phyloP scores from a whole-genome alignment of 1,139 yeast genomes.

The Yamadazyma atmosphaerica region DNA sequence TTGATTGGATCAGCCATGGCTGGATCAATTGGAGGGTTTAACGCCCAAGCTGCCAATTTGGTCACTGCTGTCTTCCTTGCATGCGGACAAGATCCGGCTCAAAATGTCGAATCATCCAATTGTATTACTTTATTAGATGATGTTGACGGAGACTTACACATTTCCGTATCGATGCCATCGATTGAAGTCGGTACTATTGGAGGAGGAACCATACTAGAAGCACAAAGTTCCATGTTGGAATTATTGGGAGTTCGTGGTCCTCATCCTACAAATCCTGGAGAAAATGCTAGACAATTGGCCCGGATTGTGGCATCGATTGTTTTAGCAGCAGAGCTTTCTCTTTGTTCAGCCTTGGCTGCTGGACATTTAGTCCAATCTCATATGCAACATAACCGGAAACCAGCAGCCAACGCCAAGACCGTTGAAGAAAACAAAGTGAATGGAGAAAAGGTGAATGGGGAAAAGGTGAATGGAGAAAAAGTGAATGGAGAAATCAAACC shows the following conservation, averaged over 20 bases:
- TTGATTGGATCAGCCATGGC: constrained; percentile 98
- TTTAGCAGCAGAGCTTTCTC: constrained; percentile 92
- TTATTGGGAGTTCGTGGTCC: constrained; percentile 95
- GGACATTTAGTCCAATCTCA: constrained; percentile 98
- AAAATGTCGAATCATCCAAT: constrained; percentile 94
- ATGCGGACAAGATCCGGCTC: constrained; percentile 98
- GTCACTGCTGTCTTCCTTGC: constrained; percentile 94
- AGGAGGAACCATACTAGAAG: constrained; percentile 96
- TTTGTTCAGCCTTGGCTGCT: constrained; percentile 94
- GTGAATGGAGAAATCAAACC: constrained; percentile 12
- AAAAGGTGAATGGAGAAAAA: no score
- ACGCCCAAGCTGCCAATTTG: constrained; percentile 96
- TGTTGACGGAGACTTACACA: constrained; percentile 72
- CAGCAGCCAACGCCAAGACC: no score
- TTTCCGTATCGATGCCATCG: constrained; percentile 97
- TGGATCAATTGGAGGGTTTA: constrained; percentile 96
- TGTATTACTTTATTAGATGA: constrained; percentile 91
- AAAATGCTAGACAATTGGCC: constrained; percentile 94
- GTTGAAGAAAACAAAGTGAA: no score
- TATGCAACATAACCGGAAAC: constrained; percentile 90
- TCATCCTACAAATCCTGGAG: constrained; percentile 91
- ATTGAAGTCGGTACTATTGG: constrained; percentile 99
- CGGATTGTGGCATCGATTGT: constrained; percentile 92
- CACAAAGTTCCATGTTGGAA: constrained; percentile 96
- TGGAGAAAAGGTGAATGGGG: no score